These are phyloP conservation scores for Penicillium sp. DNA, from an alignment of 2,329 filamentous ascomycete species.

Conservation along the genomic window DNA sequence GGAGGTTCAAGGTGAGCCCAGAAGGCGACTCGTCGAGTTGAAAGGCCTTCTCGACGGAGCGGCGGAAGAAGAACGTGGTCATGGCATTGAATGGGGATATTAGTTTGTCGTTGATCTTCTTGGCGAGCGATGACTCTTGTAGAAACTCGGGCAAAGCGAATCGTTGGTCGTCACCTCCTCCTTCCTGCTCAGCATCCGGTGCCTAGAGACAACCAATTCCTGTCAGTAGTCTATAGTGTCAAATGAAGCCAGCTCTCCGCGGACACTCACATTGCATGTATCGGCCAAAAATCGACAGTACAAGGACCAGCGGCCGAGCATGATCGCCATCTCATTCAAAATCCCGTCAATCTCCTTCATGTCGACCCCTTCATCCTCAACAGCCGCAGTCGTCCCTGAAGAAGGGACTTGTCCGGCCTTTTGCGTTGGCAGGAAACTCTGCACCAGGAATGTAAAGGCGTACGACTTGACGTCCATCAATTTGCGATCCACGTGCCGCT, in stretches of 20 bases:
- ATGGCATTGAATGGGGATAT: constrained; percentile 79
- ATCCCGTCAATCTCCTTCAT: constrained; percentile 93
- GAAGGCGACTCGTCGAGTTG: constrained; percentile 84
- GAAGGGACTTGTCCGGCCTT: constrained; percentile 69
- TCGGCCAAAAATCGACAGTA: constrained; percentile 83
- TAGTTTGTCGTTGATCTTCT: constrained; percentile 70
- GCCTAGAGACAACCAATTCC: constrained; percentile 2
- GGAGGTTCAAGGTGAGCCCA: constrained; percentile 70
- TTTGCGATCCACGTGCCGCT: constrained; percentile 74
- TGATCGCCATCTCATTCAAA: constrained; percentile 79
- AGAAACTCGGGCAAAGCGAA: constrained; percentile 68
- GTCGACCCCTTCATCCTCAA: constrained; percentile 87
- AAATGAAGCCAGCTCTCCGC: not conserved
- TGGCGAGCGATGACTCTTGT: constrained; percentile 68
- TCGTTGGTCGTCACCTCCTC: constrained; percentile 48
- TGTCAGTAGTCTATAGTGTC: constrained; percentile 3
- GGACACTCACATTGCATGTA: constrained; percentile 66
- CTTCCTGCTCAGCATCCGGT: constrained; percentile 43
- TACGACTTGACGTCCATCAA: constrained; percentile 96
- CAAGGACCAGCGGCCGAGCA: constrained; percentile 88
- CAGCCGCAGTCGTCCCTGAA: constrained; percentile 51
- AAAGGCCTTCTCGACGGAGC: constrained; percentile 95
- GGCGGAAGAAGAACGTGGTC: constrained; percentile 93
- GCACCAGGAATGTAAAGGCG: constrained; percentile 92
- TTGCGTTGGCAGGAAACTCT: constrained; percentile 77